Evolutionary conservation across 768 basidiomycete genomes (phyloP).

Genomic region (Agaricus sinodeliciosus): DNA sequence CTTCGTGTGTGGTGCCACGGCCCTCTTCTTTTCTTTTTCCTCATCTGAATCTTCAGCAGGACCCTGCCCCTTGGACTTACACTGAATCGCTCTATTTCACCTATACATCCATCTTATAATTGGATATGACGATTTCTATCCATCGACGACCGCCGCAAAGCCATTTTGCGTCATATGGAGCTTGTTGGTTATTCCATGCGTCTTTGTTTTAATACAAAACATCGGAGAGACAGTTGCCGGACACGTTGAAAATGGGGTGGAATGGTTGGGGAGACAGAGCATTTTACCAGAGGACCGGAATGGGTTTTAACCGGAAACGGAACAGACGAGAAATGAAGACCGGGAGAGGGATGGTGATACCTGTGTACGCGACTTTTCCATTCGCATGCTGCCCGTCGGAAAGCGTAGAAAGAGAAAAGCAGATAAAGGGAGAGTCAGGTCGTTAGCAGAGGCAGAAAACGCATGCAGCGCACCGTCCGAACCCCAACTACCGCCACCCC

Average conservation of each 20-base stretch:
- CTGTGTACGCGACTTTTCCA: constrained; percentile 1
- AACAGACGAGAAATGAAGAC: neutral
- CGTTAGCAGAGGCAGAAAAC: too few species aligned
- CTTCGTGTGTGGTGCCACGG: constrained; percentile 15
- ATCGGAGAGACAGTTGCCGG: constrained; percentile 42
- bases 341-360: neutral
- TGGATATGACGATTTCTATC: constrained; percentile 34
- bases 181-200: constrained; percentile 31
- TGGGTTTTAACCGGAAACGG: neutral
- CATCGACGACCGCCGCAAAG: constrained; percentile 26
- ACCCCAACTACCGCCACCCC: neutral
- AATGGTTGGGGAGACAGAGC: constrained; percentile 22
- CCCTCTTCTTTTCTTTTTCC: neutral
- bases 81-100: constrained; percentile 31
- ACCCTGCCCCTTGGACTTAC: constrained; percentile 25
- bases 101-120: constrained; percentile 32
- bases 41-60: constrained; percentile 8
- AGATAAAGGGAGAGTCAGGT: too few species aligned
- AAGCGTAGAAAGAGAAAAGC: too few species aligned
- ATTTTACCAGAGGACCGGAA: constrained; percentile 20
- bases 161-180: constrained; percentile 39
- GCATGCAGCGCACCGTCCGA: too few species aligned
- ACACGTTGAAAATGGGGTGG: constrained; percentile 26
- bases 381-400: too few species aligned
- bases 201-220: constrained; percentile 39